phyloP scores from a whole-genome alignment of 2,329 filamentous ascomycete genomes.

The Thyridium curvatum region DNA sequence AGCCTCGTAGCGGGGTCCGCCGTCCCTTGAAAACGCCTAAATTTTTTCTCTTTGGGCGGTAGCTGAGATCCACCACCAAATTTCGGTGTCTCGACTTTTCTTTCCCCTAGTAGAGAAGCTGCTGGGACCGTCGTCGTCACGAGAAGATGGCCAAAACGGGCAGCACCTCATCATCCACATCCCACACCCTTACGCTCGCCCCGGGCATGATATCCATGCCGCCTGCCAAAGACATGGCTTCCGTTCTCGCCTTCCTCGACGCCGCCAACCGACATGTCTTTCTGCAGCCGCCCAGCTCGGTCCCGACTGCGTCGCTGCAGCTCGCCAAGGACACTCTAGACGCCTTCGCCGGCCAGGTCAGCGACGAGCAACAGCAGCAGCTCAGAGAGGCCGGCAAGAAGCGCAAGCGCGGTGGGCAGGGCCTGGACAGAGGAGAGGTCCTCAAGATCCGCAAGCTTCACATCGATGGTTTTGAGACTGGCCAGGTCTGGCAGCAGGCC shows the following conservation, averaged over 20 bases:
- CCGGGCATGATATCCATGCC: slow-evolving; percentile 30
- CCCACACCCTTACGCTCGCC: slow-evolving; percentile 53
- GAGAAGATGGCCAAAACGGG: slow-evolving; percentile 24
- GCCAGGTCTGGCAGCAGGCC: slow-evolving; percentile 90
- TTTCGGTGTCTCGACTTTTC: too few relatives aligned
- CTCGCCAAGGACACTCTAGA: slow-evolving; percentile 79
- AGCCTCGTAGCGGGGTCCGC: slow-evolving; percentile 3
- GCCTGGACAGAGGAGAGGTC: slow-evolving; percentile 39
- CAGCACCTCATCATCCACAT: slow-evolving; percentile 55
- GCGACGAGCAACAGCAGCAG: slow-evolving; percentile 63
- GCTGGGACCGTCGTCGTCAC: too few relatives aligned
- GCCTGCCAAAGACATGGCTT: slow-evolving; percentile 17
- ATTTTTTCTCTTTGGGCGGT: not conserved
- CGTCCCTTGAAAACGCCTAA: not conserved
- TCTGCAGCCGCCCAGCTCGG: slow-evolving; percentile 61
- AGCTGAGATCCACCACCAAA: too few relatives aligned
- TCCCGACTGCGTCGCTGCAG: slow-evolving; percentile 64
- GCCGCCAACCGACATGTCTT: slow-evolving; percentile 63
- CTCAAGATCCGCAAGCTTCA: slow-evolving; percentile 80
- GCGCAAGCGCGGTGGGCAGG: slow-evolving; percentile 54
- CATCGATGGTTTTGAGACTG: slow-evolving; percentile 77
- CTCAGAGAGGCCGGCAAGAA: slow-evolving; percentile 57
- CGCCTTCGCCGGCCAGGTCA: slow-evolving; percentile 66
- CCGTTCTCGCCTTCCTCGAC: slow-evolving; percentile 46
- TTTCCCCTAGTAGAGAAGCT: too few relatives aligned